Evolutionary conservation across 441 rosid species (phyloP), one percentile per base, ranked within the genome.

Genomic region (Erodium moschatum): DNA sequence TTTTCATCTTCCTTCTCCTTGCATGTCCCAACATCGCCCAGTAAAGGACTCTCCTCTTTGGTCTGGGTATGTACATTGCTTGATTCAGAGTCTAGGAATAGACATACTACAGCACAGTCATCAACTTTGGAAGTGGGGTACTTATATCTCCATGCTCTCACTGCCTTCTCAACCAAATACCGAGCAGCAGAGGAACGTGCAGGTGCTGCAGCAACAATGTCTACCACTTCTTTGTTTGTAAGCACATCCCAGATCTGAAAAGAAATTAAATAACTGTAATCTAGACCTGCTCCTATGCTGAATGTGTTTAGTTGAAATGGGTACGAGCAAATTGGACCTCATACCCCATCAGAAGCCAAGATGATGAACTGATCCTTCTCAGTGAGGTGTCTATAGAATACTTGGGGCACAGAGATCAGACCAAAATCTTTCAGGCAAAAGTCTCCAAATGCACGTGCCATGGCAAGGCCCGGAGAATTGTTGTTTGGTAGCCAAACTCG

Each of bases 401-500:
- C 72, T 15, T 93, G 96, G 58, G 98, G 96, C 72, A 93, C 92
- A 19, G 98, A 89, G 61, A 93, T 93, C 19, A 93, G 86, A 67
- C 98, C 98, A 70, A 75, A 93, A 77, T 93, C 91, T 79, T 89
- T 87, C 35, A 93, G 96, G 78, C 98, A 93, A 81, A 91, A 93
- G 79, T 93, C 97, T 72, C 98, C 97, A 72, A 93, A 89, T 70
- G 98, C 98, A 27, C 98, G 89, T 16, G 98, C 93, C 98, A 93
- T 93, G 69, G 98, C 98, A 35, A 93, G 89, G 69, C 98, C 97
- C 66, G 98, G 98, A n/a, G 97, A 80, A 77, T 93, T 87, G 78
- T 75, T 79, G 82, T 93, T 85, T 62, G 98, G 98, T 42, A 91
- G 83, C 97, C 96, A 93, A 19, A 93, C 85, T 77, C 98, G 85